Base-by-base conservation (phyloP, 2,329 filamentous ascomycete species). In the Claviceps capensis region DNA sequence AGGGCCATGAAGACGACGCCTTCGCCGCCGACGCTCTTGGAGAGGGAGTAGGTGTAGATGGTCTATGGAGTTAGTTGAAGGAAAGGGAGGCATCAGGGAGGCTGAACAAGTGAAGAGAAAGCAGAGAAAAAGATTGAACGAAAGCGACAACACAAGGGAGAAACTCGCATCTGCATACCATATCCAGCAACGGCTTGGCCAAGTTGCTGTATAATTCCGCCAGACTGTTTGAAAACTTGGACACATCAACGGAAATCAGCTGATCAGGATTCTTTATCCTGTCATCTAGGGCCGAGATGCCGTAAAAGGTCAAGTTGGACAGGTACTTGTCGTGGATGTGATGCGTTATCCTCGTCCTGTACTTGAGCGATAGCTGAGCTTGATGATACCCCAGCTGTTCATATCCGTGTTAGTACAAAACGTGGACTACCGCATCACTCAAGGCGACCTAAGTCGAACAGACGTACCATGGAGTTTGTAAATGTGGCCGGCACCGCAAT, bases 261-360 rank as follows among this genome's bases (percentile, higher is more conserved):
- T 98, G 93, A 64, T 98, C 93, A 3, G 93, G 88, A 63, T 98
- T 98, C 74, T 96, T 95, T 76, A 98, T 95, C 64, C 93, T 82
- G 65, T 98, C 93, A 62, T 98, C 93, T 38, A 98, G 76, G 0
- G 93, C 89, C 1, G 90, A 94, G 50, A 98, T 85, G 3, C 89
- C 90, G 67, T 98, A 98, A 67, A 97, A 98, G 1, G 91, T 97
- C 79, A 98, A 86, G 54, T 95, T 86, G n/a, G 87, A 90, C 14
- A 98, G 78, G 67, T 98, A 98, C 65, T 90, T 88, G 66, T 94
- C 86, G 71, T 98, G 93, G 49, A 98, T 93, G 65, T 90, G 76
- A 62, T 93, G 86, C n/a, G 93, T 98, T 37, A 98, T 76, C 46
- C 93, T 82, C 41, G 90, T 91, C 55, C 93, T 84, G 67, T 98